Evolutionary conservation across 1,139 yeast species (phyloP).

Genomic region (Barnettozyma hawaiiensis): DNA sequence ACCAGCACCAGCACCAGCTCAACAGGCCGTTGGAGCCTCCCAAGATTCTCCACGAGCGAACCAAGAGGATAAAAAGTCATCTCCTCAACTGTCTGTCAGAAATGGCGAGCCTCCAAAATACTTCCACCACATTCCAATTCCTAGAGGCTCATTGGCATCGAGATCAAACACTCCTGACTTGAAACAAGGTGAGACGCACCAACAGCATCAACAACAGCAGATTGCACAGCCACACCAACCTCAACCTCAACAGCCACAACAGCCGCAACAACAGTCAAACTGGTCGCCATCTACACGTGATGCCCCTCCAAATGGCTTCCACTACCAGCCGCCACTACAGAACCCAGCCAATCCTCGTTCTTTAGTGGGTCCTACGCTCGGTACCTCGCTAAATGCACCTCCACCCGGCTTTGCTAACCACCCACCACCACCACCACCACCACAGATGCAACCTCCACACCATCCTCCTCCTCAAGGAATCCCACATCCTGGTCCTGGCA

Average conservation of each 20-base stretch:
- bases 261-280: conserved; percentile 7
- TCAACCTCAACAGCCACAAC: conserved; percentile 3
- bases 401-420: background rate
- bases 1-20: background rate
- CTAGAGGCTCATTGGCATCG: conserved; percentile 19
- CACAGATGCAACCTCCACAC: background rate
- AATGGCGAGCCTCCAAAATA: conserved; percentile 12
- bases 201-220: conserved; percentile 7
- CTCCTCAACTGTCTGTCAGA: conserved; percentile 2
- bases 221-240: conserved; percentile 2
- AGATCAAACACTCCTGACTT: conserved; percentile 14
- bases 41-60: conserved; percentile 6
- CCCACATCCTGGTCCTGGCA: background rate
- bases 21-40: background rate
- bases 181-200: conserved; percentile 9
- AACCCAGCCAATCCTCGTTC: conserved; percentile 2
- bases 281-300: conserved; percentile 4
- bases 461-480: conserved; percentile 2
- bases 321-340: conserved; percentile 4
- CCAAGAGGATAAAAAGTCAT: conserved; percentile 9
- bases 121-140: conserved; percentile 25
- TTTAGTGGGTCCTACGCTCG: background rate
- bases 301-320: background rate
- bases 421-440: background rate
- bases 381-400: background rate